phyloP scores from a whole-genome alignment of 257 asterid species.

The Nyctanthes arbortristis region DNA sequence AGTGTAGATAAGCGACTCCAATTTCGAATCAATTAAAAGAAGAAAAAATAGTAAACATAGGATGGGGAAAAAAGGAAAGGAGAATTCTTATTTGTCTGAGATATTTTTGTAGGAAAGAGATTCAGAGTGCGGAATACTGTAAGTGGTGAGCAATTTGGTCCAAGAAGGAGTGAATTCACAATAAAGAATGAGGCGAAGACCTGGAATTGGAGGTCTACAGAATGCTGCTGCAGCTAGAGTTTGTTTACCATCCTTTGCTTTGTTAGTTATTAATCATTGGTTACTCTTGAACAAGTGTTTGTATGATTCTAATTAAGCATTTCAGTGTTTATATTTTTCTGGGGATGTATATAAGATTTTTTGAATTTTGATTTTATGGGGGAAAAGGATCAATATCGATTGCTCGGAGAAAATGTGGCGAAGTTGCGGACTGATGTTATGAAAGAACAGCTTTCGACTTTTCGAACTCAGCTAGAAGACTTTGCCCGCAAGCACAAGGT shows the following conservation, averaged over 20 bases:
- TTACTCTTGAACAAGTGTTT: neutral
- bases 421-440: constrained; percentile 90
- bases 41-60: too few species aligned
- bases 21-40: too few species aligned
- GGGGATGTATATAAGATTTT: neutral
- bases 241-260: constrained; percentile 9
- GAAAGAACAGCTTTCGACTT: constrained; percentile 93
- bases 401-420: constrained; percentile 95
- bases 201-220: constrained; percentile 95
- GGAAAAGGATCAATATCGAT: constrained; percentile 76
- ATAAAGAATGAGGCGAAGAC: constrained; percentile 75
- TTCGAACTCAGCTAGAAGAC: constrained; percentile 95
- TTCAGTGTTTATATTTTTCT: neutral
- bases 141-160: neutral
- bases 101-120: too few species aligned
- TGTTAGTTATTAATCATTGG: neutral
- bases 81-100: too few species aligned
- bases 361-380: constrained; percentile 4
- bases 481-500: constrained; percentile 98
- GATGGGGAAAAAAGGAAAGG: too few species aligned
- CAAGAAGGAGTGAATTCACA: neutral
- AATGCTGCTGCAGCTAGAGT: constrained; percentile 99
- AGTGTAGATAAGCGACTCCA: too few species aligned
- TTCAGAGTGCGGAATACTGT: neutral
- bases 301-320: neutral